A percentile compares a stretch with the other conserved stretches of the same genome.
phyloP scores from a whole-genome alignment of 2,329 filamentous ascomycete species.

The Paradendryphiella salina region DNA sequence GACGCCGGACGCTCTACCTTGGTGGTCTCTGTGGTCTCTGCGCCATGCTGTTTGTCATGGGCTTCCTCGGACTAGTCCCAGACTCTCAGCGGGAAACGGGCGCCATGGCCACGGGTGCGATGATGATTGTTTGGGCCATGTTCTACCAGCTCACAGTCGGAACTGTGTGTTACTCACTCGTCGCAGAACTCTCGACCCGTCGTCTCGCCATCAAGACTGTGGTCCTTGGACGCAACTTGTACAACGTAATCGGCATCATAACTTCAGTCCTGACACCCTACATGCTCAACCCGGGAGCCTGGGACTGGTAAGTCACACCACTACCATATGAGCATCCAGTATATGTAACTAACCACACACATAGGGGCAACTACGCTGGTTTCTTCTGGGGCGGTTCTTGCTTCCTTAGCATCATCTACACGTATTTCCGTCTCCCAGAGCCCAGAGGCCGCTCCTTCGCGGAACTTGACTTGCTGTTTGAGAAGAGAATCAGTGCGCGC shows the following conservation, averaged over 20 bases:
- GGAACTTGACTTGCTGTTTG: slow-evolving; percentile 83
- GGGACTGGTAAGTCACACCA: slow-evolving; percentile 62
- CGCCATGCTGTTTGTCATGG: slow-evolving; percentile 77
- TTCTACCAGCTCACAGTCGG: slow-evolving; percentile 86
- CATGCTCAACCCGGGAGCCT: slow-evolving; percentile 85
- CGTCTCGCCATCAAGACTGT: slow-evolving; percentile 90
- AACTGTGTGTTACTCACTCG: slow-evolving; percentile 86
- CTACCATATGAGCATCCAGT: too few relatives aligned
- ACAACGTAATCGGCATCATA: slow-evolving; percentile 79
- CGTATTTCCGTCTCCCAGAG: slow-evolving; percentile 79
- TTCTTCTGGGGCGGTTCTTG: slow-evolving; percentile 88
- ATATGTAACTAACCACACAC: neutral
- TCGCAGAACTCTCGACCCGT: slow-evolving; percentile 79
- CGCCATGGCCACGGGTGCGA: slow-evolving; percentile 76
- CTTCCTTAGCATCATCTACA: slow-evolving; percentile 79
- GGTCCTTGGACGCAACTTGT: slow-evolving; percentile 76
- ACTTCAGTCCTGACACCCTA: slow-evolving; percentile 83
- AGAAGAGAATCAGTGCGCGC: slow-evolving; percentile 69
- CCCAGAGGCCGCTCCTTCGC: slow-evolving; percentile 80
- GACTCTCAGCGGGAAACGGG: slow-evolving; percentile 60
- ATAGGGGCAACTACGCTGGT: slow-evolving; percentile 76
- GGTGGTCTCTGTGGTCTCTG: slow-evolving; percentile 72
- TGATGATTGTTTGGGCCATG: slow-evolving; percentile 63
- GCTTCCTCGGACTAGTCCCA: slow-evolving; percentile 77
- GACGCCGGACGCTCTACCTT: slow-evolving; percentile 75